Percentiles rank a stretch among this genome's conserved stretches.
These are phyloP conservation scores for Chaetomiaceae sp. DNA, from an alignment of 2,329 filamentous ascomycete species.

Conservation along the genomic window DNA sequence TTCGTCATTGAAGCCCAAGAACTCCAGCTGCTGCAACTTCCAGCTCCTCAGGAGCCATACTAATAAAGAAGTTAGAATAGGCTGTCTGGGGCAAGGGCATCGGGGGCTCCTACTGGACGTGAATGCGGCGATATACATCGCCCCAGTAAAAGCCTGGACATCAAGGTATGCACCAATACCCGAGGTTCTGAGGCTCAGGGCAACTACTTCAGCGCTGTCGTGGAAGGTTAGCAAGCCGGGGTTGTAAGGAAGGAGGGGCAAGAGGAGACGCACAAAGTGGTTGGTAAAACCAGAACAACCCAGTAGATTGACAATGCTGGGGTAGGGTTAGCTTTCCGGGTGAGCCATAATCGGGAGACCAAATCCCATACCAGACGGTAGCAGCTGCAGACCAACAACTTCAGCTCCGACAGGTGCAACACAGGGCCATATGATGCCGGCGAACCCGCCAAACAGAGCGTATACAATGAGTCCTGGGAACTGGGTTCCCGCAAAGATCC, in stretches of 20 bases:
- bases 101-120: conserved; percentile 36
- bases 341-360: not conserved
- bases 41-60: conserved; percentile 42
- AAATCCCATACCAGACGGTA: conserved; percentile 54
- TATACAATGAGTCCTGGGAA: conserved; percentile 69
- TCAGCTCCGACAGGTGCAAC: conserved; percentile 68
- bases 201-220: conserved; percentile 54
- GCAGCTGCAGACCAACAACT: conserved; percentile 64
- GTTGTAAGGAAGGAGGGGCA: not conserved
- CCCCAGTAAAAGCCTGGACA: conserved; percentile 55
- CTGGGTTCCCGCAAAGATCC: conserved; percentile 62
- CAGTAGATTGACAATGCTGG: conserved; percentile 62
- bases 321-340: not conserved
- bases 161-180: conserved; percentile 45
- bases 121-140: conserved; percentile 56
- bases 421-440: conserved; percentile 64
- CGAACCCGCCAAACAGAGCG: conserved; percentile 62
- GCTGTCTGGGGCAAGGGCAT: not conserved
- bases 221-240: not conserved
- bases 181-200: conserved; percentile 48
- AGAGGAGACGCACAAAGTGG: conserved; percentile 48
- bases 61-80: conserved; percentile 13
- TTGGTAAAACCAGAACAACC: conserved; percentile 66
- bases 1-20: conserved; percentile 29
- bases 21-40: conserved; percentile 40